Percentiles rank a stretch among this genome's conserved stretches.
These are phyloP conservation scores for Picochlorum sp. DNA, from an alignment of 139 green algal species.

Conservation along the genomic window DNA sequence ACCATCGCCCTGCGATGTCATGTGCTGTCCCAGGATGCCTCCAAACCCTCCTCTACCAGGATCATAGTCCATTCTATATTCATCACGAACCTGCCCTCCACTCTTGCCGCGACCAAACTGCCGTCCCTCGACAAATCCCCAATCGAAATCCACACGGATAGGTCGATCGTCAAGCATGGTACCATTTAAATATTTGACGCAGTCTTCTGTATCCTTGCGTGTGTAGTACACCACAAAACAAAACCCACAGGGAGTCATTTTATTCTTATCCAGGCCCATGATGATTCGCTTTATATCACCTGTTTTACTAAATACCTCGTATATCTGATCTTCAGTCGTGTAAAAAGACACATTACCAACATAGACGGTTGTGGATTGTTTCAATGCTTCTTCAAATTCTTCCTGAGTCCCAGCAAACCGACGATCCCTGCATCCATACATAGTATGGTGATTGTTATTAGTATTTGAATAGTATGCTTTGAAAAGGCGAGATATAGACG, in stretches of 20 bases:
- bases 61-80: constrained; percentile 93
- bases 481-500: not conserved
- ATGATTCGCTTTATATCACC: constrained; percentile 83
- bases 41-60: constrained; percentile 72
- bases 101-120: constrained; percentile 86
- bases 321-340: constrained; percentile 95
- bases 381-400: constrained; percentile 71
- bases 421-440: constrained; percentile 58
- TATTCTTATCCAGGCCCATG: constrained; percentile 92
- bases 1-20: constrained; percentile 21
- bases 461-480: not conserved
- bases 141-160: constrained; percentile 95
- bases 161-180: constrained; percentile 85
- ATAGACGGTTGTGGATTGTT: constrained; percentile 81
- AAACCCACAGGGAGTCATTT: constrained; percentile 94
- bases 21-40: constrained; percentile 30
- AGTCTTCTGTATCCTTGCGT: constrained; percentile 67
- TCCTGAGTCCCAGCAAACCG: constrained; percentile 71
- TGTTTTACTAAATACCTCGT: constrained; percentile 69
- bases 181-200: constrained; percentile 84
- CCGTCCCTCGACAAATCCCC: constrained; percentile 90
- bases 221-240: constrained; percentile 90
- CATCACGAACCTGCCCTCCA: constrained; percentile 93
- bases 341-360: constrained; percentile 97
- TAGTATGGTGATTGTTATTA: not conserved